Evolutionary conservation across 208 protist genomes (phyloP).

Genomic region (Lotmaria passim): DNA sequence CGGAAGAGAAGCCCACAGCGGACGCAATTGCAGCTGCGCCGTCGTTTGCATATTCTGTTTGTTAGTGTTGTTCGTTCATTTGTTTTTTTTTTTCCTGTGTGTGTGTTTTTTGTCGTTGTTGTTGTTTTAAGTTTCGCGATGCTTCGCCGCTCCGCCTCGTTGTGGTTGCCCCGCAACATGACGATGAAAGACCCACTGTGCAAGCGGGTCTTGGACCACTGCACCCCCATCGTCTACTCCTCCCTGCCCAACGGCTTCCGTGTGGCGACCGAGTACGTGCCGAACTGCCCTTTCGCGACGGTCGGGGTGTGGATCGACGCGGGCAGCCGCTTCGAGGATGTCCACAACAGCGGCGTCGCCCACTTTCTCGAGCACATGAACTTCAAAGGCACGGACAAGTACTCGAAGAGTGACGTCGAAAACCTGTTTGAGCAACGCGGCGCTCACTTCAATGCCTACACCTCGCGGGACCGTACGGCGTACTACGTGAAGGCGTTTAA

Average conservation of each 20-base stretch:
- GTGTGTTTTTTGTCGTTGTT: neutral
- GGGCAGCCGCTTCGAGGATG: slow-evolving; percentile 96
- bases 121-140: neutral
- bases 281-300: slow-evolving; percentile 92
- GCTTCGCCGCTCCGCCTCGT: slow-evolving; percentile 21
- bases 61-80: too few species aligned
- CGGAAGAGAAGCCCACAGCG: neutral
- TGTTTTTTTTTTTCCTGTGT: neutral
- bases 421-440: slow-evolving; percentile 96
- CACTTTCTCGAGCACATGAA: slow-evolving; percentile 99
- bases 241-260: slow-evolving; percentile 96
- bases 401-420: slow-evolving; percentile 94
- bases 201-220: slow-evolving; percentile 51
- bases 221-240: slow-evolving; percentile 89
- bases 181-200: slow-evolving; percentile 59
- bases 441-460: slow-evolving; percentile 99
- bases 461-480: slow-evolving; percentile 96
- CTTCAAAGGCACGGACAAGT: slow-evolving; percentile 97
- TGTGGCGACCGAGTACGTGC: slow-evolving; percentile 96
- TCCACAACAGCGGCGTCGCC: slow-evolving; percentile 97
- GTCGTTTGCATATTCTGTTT: too few species aligned
- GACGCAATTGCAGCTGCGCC: neutral
- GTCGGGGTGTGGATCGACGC: slow-evolving; percentile 98
- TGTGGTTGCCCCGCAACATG: slow-evolving; percentile 58
- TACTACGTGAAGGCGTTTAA: slow-evolving; percentile 97